Conservation (phyloP, 2,329 filamentous ascomycete genomes). For the Lachnellula willkommii region DNA sequence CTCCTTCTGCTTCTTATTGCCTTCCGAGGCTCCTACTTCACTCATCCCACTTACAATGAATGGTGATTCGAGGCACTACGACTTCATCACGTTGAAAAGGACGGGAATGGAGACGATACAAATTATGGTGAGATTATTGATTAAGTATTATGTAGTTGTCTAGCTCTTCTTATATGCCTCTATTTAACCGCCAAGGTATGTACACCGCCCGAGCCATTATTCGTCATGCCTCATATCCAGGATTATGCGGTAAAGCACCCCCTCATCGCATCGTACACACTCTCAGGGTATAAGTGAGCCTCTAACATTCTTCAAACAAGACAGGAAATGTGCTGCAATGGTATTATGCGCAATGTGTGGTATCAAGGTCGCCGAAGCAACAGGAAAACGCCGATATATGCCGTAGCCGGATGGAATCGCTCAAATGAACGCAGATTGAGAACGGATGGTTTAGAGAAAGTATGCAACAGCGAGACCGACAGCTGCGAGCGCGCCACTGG, state of each 20-base stretch:
- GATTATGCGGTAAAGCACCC: not conserved
- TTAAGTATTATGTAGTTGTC: no score
- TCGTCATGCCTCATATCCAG: not conserved
- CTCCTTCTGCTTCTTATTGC: no score
- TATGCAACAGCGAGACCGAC: conserved; percentile 38
- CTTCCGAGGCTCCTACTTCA: no score
- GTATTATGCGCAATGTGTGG: not conserved
- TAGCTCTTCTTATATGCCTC: not conserved
- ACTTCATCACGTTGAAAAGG: no score
- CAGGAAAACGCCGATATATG: not conserved
- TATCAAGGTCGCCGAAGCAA: not conserved
- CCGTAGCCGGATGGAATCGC: not conserved
- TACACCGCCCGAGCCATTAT: not conserved
- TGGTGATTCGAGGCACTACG: no score
- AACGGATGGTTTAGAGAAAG: conserved; percentile 35
- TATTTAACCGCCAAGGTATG: not conserved
- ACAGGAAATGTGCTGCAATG: not conserved
- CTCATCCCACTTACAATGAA: no score
- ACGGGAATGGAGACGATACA: no score
- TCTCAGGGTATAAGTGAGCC: not conserved
- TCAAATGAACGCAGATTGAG: not conserved
- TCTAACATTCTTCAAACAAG: not conserved
- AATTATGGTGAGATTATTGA: no score
- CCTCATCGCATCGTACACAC: not conserved
- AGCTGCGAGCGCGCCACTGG: conserved; percentile 33